Evolutionary conservation across 768 basidiomycete genomes (phyloP).

Genomic region (Pisolithus orientalis): DNA sequence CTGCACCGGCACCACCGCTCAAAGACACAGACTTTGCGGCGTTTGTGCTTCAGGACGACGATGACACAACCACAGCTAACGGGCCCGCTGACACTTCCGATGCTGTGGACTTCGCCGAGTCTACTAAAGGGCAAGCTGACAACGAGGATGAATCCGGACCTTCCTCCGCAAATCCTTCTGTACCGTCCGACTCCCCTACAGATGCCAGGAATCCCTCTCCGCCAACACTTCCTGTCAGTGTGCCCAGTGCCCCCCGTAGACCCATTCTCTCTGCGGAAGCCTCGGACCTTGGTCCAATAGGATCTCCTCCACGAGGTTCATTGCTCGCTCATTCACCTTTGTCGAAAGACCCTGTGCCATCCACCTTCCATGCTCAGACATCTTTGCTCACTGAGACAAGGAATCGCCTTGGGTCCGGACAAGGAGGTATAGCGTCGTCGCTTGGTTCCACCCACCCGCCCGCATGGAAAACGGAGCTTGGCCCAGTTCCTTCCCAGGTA

Average conservation of each 20-base stretch:
- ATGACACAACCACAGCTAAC: conserved; percentile 17
- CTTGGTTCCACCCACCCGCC: conserved; percentile 36
- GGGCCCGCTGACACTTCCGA: neutral
- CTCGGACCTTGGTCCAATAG: conserved; percentile 75
- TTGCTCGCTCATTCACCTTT: conserved; percentile 49
- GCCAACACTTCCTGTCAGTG: conserved; percentile 48
- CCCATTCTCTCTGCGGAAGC: conserved; percentile 30
- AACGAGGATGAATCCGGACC: conserved; percentile 3
- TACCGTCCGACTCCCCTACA: conserved; percentile 8
- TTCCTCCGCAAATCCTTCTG: conserved; percentile 1
- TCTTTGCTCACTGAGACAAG: conserved; percentile 33
- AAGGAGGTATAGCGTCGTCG: conserved; percentile 54
- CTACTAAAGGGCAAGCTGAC: conserved; percentile 8
- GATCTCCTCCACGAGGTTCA: conserved; percentile 61
- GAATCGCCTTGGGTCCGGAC: conserved; percentile 20
- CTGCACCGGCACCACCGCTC: conserved; percentile 72
- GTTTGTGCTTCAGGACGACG: conserved; percentile 61
- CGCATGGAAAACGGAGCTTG: conserved; percentile 24
- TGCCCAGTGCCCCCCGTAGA: conserved; percentile 43
- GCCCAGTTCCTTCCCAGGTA: conserved; percentile 15
- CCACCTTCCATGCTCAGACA: conserved; percentile 76
- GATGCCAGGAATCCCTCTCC: conserved; percentile 34
- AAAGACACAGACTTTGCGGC: conserved; percentile 71
- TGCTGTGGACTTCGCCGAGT: conserved; percentile 13
- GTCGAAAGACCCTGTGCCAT: conserved; percentile 33